Percentiles rank a stretch among this genome's conserved stretches.
phyloP scores from a whole-genome alignment of 2,329 filamentous ascomycete species.

The Penicillium sp. region DNA sequence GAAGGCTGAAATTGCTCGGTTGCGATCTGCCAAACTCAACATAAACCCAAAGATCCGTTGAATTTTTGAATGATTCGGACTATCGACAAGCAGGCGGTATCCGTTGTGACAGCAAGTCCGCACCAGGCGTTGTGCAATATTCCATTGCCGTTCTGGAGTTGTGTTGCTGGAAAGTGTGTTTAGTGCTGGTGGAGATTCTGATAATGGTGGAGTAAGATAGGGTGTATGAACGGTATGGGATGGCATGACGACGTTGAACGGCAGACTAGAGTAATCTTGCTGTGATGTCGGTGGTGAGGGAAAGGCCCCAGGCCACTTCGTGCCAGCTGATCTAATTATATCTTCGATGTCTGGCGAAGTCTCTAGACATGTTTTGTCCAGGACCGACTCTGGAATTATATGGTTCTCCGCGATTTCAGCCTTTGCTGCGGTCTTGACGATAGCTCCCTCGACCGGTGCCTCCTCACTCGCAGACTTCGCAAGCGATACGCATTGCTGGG shows the following conservation, averaged over 20 bases:
- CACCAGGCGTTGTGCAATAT: slow-evolving; percentile 23
- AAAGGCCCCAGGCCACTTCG: neutral
- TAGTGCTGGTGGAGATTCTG: slow-evolving; percentile 2
- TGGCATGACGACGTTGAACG: slow-evolving; percentile 17
- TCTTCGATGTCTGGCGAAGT: slow-evolving; percentile 8
- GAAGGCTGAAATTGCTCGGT: slow-evolving; percentile 18
- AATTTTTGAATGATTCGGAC: slow-evolving; percentile 10
- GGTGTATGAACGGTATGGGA: neutral
- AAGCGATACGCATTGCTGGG: slow-evolving; percentile 25
- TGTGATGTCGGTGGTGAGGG: slow-evolving; percentile 14
- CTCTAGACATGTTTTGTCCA: slow-evolving; percentile 1
- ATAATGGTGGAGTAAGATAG: neutral
- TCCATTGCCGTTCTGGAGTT: slow-evolving; percentile 13
- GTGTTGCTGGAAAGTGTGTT: slow-evolving; percentile 1
- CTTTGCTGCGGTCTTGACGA: neutral
- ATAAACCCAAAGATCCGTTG: slow-evolving; percentile 17
- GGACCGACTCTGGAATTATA: neutral
- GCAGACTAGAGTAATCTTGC: slow-evolving; percentile 16
- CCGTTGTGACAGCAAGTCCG: slow-evolving; percentile 23
- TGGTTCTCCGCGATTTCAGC: slow-evolving; percentile 2
- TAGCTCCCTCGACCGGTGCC: slow-evolving; percentile 5
- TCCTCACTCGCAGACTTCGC: slow-evolving; percentile 21
- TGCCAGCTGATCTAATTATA: slow-evolving; percentile 1
- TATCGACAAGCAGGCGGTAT: slow-evolving; percentile 20
- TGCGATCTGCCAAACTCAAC: slow-evolving; percentile 13